Conservation (phyloP, 2,329 filamentous ascomycete genomes). For the Hypoxylon sp. region DNA sequence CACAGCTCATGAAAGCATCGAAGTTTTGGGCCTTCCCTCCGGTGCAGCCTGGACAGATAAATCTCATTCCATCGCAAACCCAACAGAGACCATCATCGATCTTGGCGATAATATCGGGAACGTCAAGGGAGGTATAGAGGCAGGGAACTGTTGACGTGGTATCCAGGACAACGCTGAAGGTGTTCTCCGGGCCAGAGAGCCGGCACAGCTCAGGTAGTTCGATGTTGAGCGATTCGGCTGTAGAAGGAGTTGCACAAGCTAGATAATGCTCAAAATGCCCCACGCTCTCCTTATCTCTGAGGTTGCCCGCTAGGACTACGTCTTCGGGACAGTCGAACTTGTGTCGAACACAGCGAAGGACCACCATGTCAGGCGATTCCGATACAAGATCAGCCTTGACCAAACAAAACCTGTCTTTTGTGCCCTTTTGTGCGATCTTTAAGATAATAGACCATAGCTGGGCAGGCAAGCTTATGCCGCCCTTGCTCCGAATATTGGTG, state of each 20-base stretch:
- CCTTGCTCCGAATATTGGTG: constrained; percentile 21
- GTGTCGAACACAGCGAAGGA: constrained; percentile 26
- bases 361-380: constrained; percentile 3
- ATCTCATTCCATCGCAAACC: constrained; percentile 8
- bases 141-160: constrained; percentile 3
- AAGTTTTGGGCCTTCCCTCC: constrained; percentile 3
- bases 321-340: constrained; percentile 6
- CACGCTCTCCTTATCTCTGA: neutral
- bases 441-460: constrained; percentile 28
- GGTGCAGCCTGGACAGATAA: constrained; percentile 25
- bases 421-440: neutral
- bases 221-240: neutral
- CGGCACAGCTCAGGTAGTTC: constrained; percentile 9
- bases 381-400: constrained; percentile 15
- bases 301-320: neutral
- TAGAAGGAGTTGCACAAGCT: constrained; percentile 1
- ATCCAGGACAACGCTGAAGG: constrained; percentile 19
- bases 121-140: constrained; percentile 13
- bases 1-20: constrained; percentile 20
- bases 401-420: constrained; percentile 10
- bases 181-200: constrained; percentile 16
- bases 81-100: constrained; percentile 4
- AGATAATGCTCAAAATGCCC: constrained; percentile 9
- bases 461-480: constrained; percentile 20
- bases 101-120: constrained; percentile 16